Conservation (phyloP, 2,329 filamentous ascomycete genomes). For the Penicillium sp. region DNA sequence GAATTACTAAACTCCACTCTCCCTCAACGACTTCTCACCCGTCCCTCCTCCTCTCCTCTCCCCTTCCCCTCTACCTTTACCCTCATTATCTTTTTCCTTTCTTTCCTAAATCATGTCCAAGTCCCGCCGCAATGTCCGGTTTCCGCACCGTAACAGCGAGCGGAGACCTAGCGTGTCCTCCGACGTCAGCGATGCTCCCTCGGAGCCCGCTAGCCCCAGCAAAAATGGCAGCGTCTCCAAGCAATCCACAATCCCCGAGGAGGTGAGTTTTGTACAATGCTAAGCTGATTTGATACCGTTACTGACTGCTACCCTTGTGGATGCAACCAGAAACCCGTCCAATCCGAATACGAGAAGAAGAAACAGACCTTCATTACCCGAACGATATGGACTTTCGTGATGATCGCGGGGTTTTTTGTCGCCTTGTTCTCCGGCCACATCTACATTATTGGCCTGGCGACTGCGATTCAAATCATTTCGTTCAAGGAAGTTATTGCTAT, state of each 20-base stretch:
- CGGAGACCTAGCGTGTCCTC: constrained; percentile 58
- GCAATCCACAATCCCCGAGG: constrained; percentile 39
- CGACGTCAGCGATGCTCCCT: constrained; percentile 57
- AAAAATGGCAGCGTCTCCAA: constrained; percentile 46
- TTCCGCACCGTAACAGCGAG: constrained; percentile 58
- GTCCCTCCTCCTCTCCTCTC: constrained; percentile 16
- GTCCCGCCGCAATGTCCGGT: constrained; percentile 64
- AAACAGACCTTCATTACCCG: constrained; percentile 97
- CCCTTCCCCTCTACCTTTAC: constrained; percentile 8
- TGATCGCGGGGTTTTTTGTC: constrained; percentile 92
- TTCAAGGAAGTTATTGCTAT: constrained; percentile 99
- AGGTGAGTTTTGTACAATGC: constrained; percentile 39
- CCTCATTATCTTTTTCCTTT: constrained; percentile 20
- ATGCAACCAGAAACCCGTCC: constrained; percentile 39
- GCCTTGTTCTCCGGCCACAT: constrained; percentile 95
- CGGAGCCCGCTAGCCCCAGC: constrained; percentile 56
- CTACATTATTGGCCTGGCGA: constrained; percentile 93
- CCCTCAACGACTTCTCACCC: constrained; percentile 16
- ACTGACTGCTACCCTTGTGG: constrained; percentile 9
- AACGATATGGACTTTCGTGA: constrained; percentile 96
- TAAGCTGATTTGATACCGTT: neutral
- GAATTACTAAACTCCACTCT: constrained; percentile 27
- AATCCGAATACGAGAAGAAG: constrained; percentile 93
- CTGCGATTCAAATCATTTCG: constrained; percentile 90
- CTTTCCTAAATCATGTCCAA: constrained; percentile 51